Base-by-base conservation (phyloP, 1,284 basidiomycete species). In the Trichosporon coremiiforme region DNA sequence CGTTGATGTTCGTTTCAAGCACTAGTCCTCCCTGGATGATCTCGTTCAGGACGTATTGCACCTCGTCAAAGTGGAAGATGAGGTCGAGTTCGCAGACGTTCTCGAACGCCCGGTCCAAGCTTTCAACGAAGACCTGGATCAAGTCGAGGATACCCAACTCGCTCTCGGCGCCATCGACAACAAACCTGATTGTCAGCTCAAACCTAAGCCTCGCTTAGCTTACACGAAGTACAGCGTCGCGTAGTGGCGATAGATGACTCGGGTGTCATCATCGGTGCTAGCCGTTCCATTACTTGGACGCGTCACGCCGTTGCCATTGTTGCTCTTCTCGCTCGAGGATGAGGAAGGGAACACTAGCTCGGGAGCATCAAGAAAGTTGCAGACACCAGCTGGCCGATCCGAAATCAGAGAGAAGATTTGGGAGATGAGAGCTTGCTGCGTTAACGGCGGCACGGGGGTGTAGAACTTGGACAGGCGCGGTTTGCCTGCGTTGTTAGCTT, bases 1-100 rank as follows among this genome's bases (percentile, higher is more conserved):
- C 93, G 73, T 92, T 91, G 66, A 97, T 91, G 80, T 96, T 97
- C 6, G 97, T 99, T 83, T 99, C 97, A n/a, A 99, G 86, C 2
- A 99, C 97, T 36, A 99, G 86, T 0, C 97, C 97, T 33, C 95
- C 97, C 85, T 98, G 95, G 35, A 99, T 93, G 64, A 99, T 90
- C 83, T 99, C 96, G 41, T 91, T 88, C 62, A 99, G 88, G 64
- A 98, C 94, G 74, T 96, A 92, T 79, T 99, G 95, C 7, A 94
- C 95, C 86, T 98, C 93, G 82, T 99, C 96, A 78, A 98, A 99
- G 84, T 98, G 94, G 83, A 99, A 99, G 70, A 99, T 96, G 31
- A 99, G 87, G 82, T 99, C 97, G 62, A 99, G 87, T 84, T 99
- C 97, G 85, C 97, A 99, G 0, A 99, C 97, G 78, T 98, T 98